phyloP scores from a whole-genome alignment of 441 rosid species.

The Arabidopsis hybrid region DNA sequence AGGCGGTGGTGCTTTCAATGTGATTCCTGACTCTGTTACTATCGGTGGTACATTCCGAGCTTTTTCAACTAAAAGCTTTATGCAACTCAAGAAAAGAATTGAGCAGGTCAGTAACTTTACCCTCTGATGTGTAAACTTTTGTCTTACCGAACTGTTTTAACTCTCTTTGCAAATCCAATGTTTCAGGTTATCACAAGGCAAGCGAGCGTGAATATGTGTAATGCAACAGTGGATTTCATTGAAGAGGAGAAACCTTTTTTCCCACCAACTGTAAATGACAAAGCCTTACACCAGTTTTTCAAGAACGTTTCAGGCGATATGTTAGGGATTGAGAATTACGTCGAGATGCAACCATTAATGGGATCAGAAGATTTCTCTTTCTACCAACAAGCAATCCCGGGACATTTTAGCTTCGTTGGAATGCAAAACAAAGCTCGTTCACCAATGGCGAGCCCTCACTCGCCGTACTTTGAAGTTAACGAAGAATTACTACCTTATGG shows the following conservation, averaged over 20 bases:
- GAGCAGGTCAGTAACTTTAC: constrained; percentile 63
- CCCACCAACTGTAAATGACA: constrained; percentile 75
- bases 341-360: constrained; percentile 72
- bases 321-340: constrained; percentile 66
- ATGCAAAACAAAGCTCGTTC: constrained; percentile 59
- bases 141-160: neutral
- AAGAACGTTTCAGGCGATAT: constrained; percentile 61
- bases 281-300: constrained; percentile 66
- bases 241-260: constrained; percentile 53
- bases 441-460: constrained; percentile 53
- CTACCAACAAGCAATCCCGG: constrained; percentile 80
- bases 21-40: constrained; percentile 91
- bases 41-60: constrained; percentile 95
- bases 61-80: constrained; percentile 71
- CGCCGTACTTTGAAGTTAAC: constrained; percentile 69
- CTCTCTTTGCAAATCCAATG: neutral
- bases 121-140: constrained; percentile 15
- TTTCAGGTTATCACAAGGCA: constrained; percentile 80
- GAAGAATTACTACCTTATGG: constrained; percentile 85
- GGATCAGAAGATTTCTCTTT: constrained; percentile 95
- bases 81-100: constrained; percentile 74
- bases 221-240: constrained; percentile 65
- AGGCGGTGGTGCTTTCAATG: constrained; percentile 92
- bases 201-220: constrained; percentile 89
- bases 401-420: constrained; percentile 71